Conservation (phyloP, 371 early-diverging fungal species). For the Sporodiniella umbellata region DNA sequence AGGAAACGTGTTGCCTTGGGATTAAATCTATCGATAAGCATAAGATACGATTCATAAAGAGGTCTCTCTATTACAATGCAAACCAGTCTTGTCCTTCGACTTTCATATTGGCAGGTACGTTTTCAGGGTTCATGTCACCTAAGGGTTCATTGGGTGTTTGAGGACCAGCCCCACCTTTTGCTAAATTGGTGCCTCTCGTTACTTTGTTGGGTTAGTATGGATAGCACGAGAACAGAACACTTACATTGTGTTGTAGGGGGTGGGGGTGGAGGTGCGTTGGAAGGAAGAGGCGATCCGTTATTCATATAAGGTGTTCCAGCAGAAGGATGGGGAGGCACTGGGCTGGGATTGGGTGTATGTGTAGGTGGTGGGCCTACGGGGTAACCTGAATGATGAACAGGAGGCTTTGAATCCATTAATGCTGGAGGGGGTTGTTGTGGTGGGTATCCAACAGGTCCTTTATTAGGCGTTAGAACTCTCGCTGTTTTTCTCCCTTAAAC, state of each 20-base stretch:
- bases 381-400: slow-evolving; percentile 24
- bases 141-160: slow-evolving; percentile 18
- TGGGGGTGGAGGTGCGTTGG: slow-evolving; percentile 38
- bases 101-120: slow-evolving; percentile 75
- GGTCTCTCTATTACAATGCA: slow-evolving; percentile 61
- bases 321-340: slow-evolving; percentile 30
- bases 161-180: neutral
- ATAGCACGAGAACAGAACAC: neutral
- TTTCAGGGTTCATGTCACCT: slow-evolving; percentile 83
- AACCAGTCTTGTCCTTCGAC: slow-evolving; percentile 92
- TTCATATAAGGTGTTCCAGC: slow-evolving; percentile 37
- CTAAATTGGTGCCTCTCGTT: neutral
- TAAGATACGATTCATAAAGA: neutral
- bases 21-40: slow-evolving; percentile 48
- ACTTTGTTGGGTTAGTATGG: neutral
- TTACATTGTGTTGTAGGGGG: slow-evolving; percentile 27
- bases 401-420: slow-evolving; percentile 32
- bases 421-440: slow-evolving; percentile 17
- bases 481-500: neutral
- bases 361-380: slow-evolving; percentile 16
- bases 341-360: slow-evolving; percentile 5
- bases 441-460: slow-evolving; percentile 23
- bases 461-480: neutral
- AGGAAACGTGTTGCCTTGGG: slow-evolving; percentile 66
- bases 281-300: slow-evolving; percentile 37